phyloP scores from a whole-genome alignment of 2,329 filamentous ascomycete genomes.

The Aspergillus puulaauensis region DNA sequence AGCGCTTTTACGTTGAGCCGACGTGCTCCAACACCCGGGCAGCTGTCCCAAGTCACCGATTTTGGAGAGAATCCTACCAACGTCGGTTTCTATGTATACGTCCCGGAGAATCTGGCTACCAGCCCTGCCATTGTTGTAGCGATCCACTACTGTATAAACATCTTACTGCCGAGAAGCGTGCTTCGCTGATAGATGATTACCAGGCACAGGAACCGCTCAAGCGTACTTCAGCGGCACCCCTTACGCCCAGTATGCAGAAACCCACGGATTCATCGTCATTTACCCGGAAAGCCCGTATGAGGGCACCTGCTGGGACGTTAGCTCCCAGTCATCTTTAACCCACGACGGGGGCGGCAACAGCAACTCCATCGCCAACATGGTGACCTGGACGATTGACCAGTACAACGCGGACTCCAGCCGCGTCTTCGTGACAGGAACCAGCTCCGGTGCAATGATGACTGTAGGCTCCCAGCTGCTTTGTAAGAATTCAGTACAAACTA shows the following conservation, averaged over 20 bases:
- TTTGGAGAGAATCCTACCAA: constrained; percentile 51
- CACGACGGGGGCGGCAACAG: constrained; percentile 41
- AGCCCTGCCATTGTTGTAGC: constrained; percentile 56
- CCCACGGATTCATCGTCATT: constrained; percentile 47
- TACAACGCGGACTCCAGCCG: constrained; percentile 34
- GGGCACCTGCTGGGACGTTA: constrained; percentile 62
- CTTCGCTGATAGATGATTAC: neutral
- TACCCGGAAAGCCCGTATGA: constrained; percentile 55
- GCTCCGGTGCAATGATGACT: constrained; percentile 24
- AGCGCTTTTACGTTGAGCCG: constrained; percentile 4
- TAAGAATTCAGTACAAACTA: neutral
- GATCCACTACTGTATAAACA: constrained; percentile 53
- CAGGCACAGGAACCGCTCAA: constrained; percentile 22
- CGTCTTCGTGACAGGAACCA: constrained; percentile 19
- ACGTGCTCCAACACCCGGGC: constrained; percentile 12
- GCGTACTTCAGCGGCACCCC: constrained; percentile 52
- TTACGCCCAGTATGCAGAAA: constrained; percentile 54
- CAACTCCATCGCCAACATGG: constrained; percentile 42
- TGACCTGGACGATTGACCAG: constrained; percentile 33
- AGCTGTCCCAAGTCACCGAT: constrained; percentile 34
- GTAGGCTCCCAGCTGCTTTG: constrained; percentile 2
- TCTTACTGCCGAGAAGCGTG: neutral
- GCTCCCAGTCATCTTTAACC: constrained; percentile 37
- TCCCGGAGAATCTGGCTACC: constrained; percentile 44
- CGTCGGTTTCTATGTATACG: constrained; percentile 55